Conservation (phyloP, 2,329 filamentous ascomycete species). For the Aspergillus caelatus region DNA sequence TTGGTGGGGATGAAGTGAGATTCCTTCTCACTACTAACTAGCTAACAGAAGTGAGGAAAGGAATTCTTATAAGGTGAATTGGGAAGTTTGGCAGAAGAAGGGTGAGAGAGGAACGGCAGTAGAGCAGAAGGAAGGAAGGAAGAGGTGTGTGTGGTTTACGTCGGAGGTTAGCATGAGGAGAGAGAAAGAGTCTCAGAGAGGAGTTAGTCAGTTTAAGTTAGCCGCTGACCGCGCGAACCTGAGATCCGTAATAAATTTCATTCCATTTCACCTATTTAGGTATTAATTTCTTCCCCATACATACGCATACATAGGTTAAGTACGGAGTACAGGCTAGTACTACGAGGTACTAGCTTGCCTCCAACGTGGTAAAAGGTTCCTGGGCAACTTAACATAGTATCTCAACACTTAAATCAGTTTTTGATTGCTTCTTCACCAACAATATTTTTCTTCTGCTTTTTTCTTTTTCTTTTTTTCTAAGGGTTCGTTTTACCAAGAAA, state of each 20-base stretch:
- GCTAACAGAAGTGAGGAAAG: neutral
- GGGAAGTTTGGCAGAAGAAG: slow-evolving; percentile 11
- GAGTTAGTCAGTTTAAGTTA: slow-evolving; percentile 5
- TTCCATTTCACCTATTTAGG: neutral
- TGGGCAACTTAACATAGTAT: no score
- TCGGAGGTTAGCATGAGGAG: neutral
- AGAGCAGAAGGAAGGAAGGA: slow-evolving; percentile 5
- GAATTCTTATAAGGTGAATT: neutral
- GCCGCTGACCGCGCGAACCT: neutral
- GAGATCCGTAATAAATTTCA: neutral
- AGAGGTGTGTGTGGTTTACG: slow-evolving; percentile 3
- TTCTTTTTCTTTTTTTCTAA: no score
- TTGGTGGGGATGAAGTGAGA: neutral
- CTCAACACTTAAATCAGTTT: no score
- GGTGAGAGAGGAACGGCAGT: slow-evolving; percentile 19
- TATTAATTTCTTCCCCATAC: neutral
- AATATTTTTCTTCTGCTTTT: no score
- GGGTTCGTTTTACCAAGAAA: no score
- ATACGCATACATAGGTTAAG: neutral
- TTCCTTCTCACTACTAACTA: neutral
- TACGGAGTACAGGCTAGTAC: no score
- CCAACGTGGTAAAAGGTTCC: no score
- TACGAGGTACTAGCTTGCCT: no score
- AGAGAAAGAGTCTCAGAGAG: slow-evolving; percentile 11
- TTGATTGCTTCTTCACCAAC: no score